These are phyloP conservation scores for Xylariaceae sp. DNA, from an alignment of 2,329 filamentous ascomycete genomes.

Conservation along the genomic window DNA sequence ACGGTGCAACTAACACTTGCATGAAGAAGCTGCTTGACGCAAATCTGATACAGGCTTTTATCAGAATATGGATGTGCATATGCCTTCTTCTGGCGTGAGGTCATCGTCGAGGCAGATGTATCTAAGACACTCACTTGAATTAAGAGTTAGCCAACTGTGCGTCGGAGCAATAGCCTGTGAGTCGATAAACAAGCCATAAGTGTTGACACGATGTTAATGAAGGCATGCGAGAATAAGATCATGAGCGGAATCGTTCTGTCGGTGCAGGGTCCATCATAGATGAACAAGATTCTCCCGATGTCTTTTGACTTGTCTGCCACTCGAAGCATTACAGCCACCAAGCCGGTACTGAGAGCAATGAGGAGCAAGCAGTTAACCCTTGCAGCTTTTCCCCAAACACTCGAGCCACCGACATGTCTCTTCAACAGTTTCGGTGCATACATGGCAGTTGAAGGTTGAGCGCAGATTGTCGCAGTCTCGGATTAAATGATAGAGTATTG, in stretches of 20 bases:
- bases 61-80: background rate
- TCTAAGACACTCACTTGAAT: no score
- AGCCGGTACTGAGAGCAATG: background rate
- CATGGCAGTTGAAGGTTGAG: no score
- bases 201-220: conserved; percentile 8
- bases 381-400: background rate
- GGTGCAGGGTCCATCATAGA: background rate
- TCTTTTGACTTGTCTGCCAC: background rate
- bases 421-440: background rate
- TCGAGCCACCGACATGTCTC: background rate
- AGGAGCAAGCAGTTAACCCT: conserved; percentile 1
- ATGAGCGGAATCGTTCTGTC: background rate
- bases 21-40: conserved; percentile 48
- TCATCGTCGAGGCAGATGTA: no score
- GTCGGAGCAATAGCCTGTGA: no score
- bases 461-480: no score
- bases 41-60: conserved; percentile 21
- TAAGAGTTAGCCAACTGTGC: no score
- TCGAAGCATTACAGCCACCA: background rate
- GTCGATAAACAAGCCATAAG: conserved; percentile 5
- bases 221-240: background rate
- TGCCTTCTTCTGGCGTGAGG: no score
- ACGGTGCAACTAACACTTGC: conserved; percentile 47
- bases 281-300: background rate
- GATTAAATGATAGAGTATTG: no score